These are phyloP conservation scores for Thraustochytrium striatum DNA, from an alignment of 352 stramenopile genomes.

Conservation along the genomic window DNA sequence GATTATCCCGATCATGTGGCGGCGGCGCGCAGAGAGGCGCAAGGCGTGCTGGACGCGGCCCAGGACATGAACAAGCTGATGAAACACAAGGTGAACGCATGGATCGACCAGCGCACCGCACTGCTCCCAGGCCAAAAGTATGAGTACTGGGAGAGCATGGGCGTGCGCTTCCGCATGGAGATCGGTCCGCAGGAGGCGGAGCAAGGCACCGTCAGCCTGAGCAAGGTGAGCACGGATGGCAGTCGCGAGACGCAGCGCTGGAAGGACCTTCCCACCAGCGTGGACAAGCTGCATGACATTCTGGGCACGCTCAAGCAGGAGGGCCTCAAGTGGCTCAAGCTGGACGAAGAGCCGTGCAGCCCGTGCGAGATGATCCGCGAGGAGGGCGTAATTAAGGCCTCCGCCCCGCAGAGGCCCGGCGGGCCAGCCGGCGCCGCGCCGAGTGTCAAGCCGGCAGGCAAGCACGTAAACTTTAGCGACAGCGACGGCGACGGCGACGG, in stretches of 20 bases:
- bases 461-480: conserved; percentile 14
- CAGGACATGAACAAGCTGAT: conserved; percentile 34
- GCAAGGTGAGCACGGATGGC: neutral
- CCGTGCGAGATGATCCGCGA: neutral
- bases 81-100: conserved; percentile 42
- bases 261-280: neutral
- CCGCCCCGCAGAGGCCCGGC: neutral
- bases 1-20: conserved; percentile 42
- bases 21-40: conserved; percentile 12
- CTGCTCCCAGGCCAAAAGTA: conserved; percentile 44
- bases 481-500: neutral
- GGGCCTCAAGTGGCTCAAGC: conserved; percentile 38
- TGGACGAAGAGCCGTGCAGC: neutral
- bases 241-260: conserved; percentile 9
- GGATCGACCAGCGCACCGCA: conserved; percentile 32
- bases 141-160: conserved; percentile 43
- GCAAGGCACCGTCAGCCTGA: conserved; percentile 16
- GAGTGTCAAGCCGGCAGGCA: neutral
- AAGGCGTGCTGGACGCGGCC: conserved; percentile 1
- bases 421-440: neutral
- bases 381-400: neutral
- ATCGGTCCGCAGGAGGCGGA: conserved; percentile 7
- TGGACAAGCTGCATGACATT: conserved; percentile 14
- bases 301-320: neutral
- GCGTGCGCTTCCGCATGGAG: conserved; percentile 31